phyloP scores from a whole-genome alignment of 2,329 filamentous ascomycete species.

The Mycosphaerella sp. region DNA sequence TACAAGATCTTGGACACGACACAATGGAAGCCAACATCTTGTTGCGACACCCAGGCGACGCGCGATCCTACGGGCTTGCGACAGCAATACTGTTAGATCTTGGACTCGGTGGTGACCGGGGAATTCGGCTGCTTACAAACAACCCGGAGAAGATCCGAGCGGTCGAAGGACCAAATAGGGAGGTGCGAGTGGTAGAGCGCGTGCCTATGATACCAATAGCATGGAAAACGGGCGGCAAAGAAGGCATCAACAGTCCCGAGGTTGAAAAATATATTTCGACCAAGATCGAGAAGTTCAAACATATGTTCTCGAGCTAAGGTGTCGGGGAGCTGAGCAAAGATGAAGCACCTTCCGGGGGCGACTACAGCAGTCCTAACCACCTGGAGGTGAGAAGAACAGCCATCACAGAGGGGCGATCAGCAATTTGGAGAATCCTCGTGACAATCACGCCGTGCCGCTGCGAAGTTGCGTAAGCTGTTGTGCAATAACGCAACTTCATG shows the following conservation, averaged over 20 bases:
- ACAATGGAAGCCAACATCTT: constrained; percentile 94
- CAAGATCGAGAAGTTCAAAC: constrained; percentile 59
- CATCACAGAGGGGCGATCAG: background rate
- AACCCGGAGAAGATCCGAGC: constrained; percentile 96
- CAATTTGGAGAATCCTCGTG: background rate
- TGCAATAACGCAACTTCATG: background rate
- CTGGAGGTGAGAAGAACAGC: background rate
- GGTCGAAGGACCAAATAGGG: constrained; percentile 82
- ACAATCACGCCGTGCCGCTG: background rate
- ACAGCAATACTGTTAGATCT: constrained; percentile 90
- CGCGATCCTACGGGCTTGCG: constrained; percentile 89
- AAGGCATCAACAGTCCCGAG: constrained; percentile 78
- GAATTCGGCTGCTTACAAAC: constrained; percentile 83
- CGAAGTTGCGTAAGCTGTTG: background rate
- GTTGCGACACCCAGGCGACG: constrained; percentile 86
- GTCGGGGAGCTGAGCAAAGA: background rate
- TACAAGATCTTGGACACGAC: constrained; percentile 94
- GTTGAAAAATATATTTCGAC: constrained; percentile 91
- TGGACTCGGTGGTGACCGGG: constrained; percentile 59
- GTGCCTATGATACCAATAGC: constrained; percentile 94
- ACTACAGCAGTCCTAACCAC: background rate
- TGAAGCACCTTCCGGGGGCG: background rate
- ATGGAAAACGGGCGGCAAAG: constrained; percentile 72
- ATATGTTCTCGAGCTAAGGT: constrained; percentile 37
- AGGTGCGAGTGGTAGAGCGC: constrained; percentile 79